Evolutionary conservation across 306 rosid genomes (phyloP).

Genomic region (Cucumis hystrix): DNA sequence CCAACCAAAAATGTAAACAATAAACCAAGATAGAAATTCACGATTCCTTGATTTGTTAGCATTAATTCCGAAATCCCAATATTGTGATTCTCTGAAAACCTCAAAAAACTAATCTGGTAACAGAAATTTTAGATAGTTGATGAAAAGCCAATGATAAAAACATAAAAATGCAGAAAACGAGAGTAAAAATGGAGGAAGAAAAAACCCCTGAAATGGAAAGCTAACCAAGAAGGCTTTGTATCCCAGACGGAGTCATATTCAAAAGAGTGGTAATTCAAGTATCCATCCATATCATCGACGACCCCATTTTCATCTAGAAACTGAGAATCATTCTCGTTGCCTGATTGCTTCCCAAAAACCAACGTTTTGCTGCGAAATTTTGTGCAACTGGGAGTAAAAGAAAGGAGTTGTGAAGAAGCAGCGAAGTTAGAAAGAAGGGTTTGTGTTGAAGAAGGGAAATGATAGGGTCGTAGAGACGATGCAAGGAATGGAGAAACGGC

Average conservation of each 20-base stretch:
- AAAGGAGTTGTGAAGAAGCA: slow-evolving; percentile 4
- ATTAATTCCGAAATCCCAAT: background rate
- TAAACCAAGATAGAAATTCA: background rate
- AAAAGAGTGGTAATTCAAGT: slow-evolving; percentile 62
- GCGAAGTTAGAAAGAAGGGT: slow-evolving; percentile 16
- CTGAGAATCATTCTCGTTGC: slow-evolving; percentile 28
- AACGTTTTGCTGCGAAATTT: slow-evolving; percentile 5
- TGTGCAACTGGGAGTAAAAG: slow-evolving; percentile 10
- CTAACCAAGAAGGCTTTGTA: slow-evolving; percentile 82
- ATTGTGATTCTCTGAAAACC: background rate
- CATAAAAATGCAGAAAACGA: background rate
- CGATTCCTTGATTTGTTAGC: background rate
- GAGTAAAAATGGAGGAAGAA: background rate
- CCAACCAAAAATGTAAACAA: background rate
- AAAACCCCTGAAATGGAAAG: background rate
- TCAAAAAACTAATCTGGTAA: background rate
- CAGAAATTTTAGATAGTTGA: background rate
- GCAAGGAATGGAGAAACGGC: slow-evolving; percentile 15
- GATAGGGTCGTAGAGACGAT: slow-evolving; percentile 8
- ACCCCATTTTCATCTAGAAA: slow-evolving; percentile 55
- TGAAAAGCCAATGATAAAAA: background rate
- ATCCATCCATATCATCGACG: slow-evolving; percentile 78
- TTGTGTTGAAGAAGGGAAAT: slow-evolving; percentile 3
- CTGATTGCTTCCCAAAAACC: slow-evolving; percentile 20
- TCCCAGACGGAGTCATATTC: slow-evolving; percentile 98